Base-by-base conservation (phyloP, 2,329 filamentous ascomycete species). In the Neonectria magnoliae region DNA sequence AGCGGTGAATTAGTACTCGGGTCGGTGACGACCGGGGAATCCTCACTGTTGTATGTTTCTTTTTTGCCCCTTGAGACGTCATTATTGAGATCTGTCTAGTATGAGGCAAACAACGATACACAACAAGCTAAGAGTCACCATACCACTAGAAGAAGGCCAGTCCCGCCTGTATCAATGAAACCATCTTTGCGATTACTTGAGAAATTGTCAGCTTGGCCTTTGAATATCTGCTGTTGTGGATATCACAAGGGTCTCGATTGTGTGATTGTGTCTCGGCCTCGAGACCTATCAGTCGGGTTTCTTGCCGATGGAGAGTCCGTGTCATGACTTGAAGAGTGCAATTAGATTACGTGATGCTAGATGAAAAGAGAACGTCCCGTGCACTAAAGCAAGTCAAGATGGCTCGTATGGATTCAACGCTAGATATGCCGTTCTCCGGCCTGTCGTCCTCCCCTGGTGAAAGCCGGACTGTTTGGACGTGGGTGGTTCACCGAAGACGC, bases 231-330 rank as follows among this genome's bases (percentile, higher is more conserved):
- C 27, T 7, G 9, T 9, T 5, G 47, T 14, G 47, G 10, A 5
- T 27, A 18, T 20, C 9, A 25, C n/a, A n/a, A 50, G 27, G 16
- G 9, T 33, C 27, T 29, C 11, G 16, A 20, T 41, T 31, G 31
- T 29, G 8, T 16, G 14, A 41, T 18, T 25, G 25, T 25, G 25
- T 44, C 44, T 59, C 61, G 61, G 56, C 45, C 20, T 51, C 36
- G 18, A 50, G 33, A 59, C 61, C 56, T 62, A 58, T 63, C 50
- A 16, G 54, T 55, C 65, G 65, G 65, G 42, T 41, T 67, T 67
- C 65, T 67, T 67, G 29, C 65, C 65, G 65, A 67, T 41, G 36
- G 27, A 20, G 18, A 52, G 31, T 36, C 58, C 44, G n/a, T 27
- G 29, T 10, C 27, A 18, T 57, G 52, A 33, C 29, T 51, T 13